These are phyloP conservation scores for Trichophyton schoenleinii DNA, from an alignment of 2,329 filamentous ascomycete genomes.

Conservation along the genomic window DNA sequence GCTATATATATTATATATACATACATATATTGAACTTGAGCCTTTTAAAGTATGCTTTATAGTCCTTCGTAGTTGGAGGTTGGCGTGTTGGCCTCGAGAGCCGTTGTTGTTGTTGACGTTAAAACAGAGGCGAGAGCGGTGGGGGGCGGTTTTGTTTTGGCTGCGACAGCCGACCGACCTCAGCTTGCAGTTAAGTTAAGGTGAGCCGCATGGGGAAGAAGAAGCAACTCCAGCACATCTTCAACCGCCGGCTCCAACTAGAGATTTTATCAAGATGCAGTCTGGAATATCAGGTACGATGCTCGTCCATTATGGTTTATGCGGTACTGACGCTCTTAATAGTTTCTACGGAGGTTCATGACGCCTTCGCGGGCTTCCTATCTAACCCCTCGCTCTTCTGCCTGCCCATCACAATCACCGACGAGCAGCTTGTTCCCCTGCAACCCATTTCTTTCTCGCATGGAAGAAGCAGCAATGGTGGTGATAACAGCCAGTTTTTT, in stretches of 20 bases:
- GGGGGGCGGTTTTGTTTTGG: background rate
- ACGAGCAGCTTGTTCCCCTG: constrained; percentile 33
- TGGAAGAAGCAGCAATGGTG: constrained; percentile 7
- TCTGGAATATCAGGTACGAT: constrained; percentile 36
- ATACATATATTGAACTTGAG: background rate
- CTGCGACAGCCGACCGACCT: background rate
- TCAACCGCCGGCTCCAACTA: background rate
- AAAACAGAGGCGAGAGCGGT: background rate
- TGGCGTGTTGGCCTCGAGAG: background rate
- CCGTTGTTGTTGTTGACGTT: background rate
- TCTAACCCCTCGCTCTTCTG: constrained; percentile 31
- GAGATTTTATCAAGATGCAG: constrained; percentile 29
- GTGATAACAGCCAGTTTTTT: constrained; percentile 35
- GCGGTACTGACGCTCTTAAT: constrained; percentile 6
- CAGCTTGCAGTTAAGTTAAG: background rate
- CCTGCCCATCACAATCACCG: constrained; percentile 35
- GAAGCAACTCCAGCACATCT: background rate
- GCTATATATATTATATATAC: background rate
- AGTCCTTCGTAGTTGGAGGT: background rate
- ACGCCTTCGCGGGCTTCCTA: constrained; percentile 35
- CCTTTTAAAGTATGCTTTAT: no score
- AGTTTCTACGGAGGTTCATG: constrained; percentile 37
- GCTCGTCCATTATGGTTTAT: background rate
- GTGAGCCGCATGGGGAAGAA: background rate
- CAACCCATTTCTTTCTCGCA: constrained; percentile 29